A percentile compares a stretch with the other conserved stretches of the same genome.
Conservation (phyloP, 2,329 filamentous ascomycete species). For the Cryphonectria carpinicola region DNA sequence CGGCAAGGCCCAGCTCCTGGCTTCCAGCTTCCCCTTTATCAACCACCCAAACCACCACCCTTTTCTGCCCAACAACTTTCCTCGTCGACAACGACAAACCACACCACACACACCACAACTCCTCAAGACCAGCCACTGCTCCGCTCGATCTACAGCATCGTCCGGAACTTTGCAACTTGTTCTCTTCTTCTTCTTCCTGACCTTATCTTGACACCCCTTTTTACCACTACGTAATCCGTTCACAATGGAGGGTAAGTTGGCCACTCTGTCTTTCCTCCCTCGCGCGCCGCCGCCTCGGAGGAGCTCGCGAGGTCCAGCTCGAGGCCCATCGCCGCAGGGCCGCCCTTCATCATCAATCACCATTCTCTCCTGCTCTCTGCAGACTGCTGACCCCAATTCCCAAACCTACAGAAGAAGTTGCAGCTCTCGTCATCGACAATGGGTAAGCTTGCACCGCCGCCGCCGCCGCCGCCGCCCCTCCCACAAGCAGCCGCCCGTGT, state of each 20-base stretch:
- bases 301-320: conserved; percentile 27
- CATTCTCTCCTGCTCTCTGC: background rate
- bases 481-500: conserved; percentile 13
- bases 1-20: conserved; percentile 28
- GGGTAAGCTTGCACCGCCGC: conserved; percentile 74
- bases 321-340: conserved; percentile 16
- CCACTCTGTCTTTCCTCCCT: conserved; percentile 37
- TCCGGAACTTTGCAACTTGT: conserved; percentile 26
- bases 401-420: conserved; percentile 87
- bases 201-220: conserved; percentile 36
- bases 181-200: conserved; percentile 37
- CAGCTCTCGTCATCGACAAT: conserved; percentile 99
- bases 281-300: conserved; percentile 22
- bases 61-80: conserved; percentile 25
- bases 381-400: conserved; percentile 48
- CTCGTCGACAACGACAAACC: conserved; percentile 27
- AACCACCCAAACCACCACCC: conserved; percentile 28
- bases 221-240: conserved; percentile 49
- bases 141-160: conserved; percentile 30
- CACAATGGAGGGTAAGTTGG: conserved; percentile 60
- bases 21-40: conserved; percentile 30
- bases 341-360: conserved; percentile 20
- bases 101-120: conserved; percentile 6
- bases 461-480: conserved; percentile 9
- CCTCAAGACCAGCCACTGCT: conserved; percentile 24